phyloP scores from a whole-genome alignment of 164 flowering plant species.

The Aristolochia contorta region DNA sequence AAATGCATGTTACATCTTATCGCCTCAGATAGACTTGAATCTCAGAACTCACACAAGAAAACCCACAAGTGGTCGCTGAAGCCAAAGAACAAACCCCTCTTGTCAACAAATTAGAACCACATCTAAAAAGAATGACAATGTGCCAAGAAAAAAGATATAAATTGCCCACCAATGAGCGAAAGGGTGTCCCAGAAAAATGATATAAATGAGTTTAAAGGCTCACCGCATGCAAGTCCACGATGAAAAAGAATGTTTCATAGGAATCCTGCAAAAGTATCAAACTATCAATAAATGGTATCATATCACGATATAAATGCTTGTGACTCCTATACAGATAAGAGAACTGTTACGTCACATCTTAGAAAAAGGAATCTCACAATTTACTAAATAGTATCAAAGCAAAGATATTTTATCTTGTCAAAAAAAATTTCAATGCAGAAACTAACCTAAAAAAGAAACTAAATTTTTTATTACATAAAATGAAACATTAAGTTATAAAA shows the following conservation, averaged over 20 bases:
- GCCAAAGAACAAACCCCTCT: background rate
- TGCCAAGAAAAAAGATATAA: background rate
- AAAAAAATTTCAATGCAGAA: too few relatives aligned
- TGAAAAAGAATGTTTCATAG: constrained; percentile 86
- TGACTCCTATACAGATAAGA: too few relatives aligned
- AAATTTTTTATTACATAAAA: too few relatives aligned
- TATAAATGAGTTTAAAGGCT: constrained; percentile 10
- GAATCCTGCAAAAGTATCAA: constrained; percentile 41
- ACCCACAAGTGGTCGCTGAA: background rate
- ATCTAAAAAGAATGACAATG: background rate
- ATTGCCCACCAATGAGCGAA: background rate
- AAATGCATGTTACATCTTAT: too few relatives aligned
- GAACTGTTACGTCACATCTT: background rate
- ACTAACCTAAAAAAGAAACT: too few relatives aligned
- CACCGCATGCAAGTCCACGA: constrained; percentile 98
- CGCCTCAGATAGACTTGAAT: background rate
- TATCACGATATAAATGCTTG: background rate
- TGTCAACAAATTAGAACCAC: background rate
- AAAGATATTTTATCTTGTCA: too few relatives aligned
- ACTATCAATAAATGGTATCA: background rate
- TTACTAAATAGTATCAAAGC: background rate
- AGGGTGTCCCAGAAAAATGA: background rate
- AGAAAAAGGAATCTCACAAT: background rate
- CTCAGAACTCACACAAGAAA: background rate
- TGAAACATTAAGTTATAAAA: too few relatives aligned